Evolutionary conservation across 768 basidiomycete species (phyloP).

Genomic region (Lactifluus pinguis): DNA sequence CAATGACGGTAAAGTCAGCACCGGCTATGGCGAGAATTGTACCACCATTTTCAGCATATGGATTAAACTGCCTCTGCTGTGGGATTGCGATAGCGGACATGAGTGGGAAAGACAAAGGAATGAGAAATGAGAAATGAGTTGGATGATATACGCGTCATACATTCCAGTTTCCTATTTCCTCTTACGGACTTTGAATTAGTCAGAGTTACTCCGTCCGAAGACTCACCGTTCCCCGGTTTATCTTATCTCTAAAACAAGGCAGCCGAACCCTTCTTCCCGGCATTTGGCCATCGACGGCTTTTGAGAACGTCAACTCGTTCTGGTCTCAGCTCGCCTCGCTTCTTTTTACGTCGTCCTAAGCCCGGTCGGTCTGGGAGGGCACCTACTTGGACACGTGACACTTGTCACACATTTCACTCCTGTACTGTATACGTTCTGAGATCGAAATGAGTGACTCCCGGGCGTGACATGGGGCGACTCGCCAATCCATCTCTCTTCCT

Average conservation of each 20-base stretch:
- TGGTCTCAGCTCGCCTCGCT: neutral
- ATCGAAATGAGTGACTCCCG: too few relatives aligned
- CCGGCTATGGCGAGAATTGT: conserved; percentile 96
- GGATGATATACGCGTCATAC: conserved; percentile 15
- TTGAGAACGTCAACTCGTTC: too few relatives aligned
- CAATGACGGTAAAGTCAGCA: conserved; percentile 86
- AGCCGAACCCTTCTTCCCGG: neutral
- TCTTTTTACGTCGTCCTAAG: neutral
- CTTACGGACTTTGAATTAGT: neutral
- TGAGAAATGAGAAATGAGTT: too few relatives aligned
- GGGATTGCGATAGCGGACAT: conserved; percentile 22
- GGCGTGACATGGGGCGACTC: neutral
- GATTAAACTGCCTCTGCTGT: conserved; percentile 66
- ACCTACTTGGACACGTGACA: too few relatives aligned
- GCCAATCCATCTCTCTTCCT: neutral
- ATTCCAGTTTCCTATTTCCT: too few relatives aligned
- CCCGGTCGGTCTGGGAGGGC: too few relatives aligned
- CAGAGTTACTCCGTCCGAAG: conserved; percentile 1
- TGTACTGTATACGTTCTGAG: too few relatives aligned
- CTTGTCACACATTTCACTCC: too few relatives aligned
- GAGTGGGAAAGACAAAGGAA: neutral
- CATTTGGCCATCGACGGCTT: neutral
- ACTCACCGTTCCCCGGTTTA: conserved; percentile 1
- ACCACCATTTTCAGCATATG: conserved; percentile 90
- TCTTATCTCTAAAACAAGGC: conserved; percentile 9